Percentiles rank a stretch among this genome's conserved stretches.
Conservation (phyloP, 257 asterid genomes). For the Solanum piurae region DNA sequence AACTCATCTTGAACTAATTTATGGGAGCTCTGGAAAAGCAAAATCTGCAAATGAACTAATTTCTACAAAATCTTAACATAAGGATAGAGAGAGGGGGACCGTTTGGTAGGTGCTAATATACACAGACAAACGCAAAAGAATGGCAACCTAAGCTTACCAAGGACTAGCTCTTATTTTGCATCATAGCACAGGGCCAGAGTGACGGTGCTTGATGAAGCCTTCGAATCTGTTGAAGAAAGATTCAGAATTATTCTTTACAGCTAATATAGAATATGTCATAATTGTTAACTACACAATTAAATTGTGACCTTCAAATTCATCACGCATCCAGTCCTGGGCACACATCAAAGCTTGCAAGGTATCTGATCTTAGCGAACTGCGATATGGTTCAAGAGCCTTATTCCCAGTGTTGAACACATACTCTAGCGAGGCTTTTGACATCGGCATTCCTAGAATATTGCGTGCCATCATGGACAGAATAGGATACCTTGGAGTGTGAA, state of each 20-base stretch:
- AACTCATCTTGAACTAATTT: not conserved
- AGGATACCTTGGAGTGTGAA: slow-evolving; percentile 83
- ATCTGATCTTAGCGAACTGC: slow-evolving; percentile 59
- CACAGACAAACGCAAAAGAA: not conserved
- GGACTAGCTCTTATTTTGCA: not conserved
- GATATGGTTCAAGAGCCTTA: slow-evolving; percentile 35
- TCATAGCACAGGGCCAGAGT: not conserved
- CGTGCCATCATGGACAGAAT: slow-evolving; percentile 85
- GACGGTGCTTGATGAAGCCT: not conserved
- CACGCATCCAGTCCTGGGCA: slow-evolving; percentile 75
- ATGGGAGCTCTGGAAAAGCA: not conserved
- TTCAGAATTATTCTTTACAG: not conserved
- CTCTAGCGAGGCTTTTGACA: slow-evolving; percentile 53
- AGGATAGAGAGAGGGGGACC: not conserved
- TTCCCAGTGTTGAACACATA: slow-evolving; percentile 47
- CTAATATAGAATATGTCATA: not conserved
- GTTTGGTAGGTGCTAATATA: not conserved
- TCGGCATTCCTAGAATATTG: slow-evolving; percentile 82
- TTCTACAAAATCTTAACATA: not conserved
- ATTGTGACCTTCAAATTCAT: slow-evolving; percentile 29
- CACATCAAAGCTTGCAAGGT: slow-evolving; percentile 81
- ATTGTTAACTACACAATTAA: not conserved
- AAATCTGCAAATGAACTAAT: not conserved
- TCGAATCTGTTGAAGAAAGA: not conserved
- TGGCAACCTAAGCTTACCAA: not conserved